phyloP scores from a whole-genome alignment of 2,329 filamentous ascomycete genomes.

The Tympanopsis confertula region DNA sequence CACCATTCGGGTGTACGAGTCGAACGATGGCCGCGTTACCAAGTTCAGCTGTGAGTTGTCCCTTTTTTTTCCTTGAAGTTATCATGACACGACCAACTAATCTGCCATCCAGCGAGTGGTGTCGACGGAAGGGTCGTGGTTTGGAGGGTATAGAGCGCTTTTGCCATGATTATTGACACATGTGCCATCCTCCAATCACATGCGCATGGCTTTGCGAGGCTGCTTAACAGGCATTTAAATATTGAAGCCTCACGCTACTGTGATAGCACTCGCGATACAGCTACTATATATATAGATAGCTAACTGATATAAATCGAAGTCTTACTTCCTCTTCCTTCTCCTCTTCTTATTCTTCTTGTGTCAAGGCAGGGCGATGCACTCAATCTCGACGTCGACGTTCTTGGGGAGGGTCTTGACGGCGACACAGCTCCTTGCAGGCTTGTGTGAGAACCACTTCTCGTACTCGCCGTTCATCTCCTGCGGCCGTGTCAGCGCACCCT shows the following conservation, averaged over 20 bases:
- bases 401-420: slow-evolving; percentile 82
- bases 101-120: slow-evolving; percentile 50
- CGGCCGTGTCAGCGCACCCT: no score
- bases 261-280: no score
- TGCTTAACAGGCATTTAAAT: no score
- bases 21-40: slow-evolving; percentile 47
- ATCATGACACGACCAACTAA: slow-evolving; percentile 10
- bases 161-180: slow-evolving; percentile 4
- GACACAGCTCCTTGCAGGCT: slow-evolving; percentile 80
- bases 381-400: slow-evolving; percentile 79
- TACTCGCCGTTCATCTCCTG: slow-evolving; percentile 76
- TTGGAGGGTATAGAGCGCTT: slow-evolving; percentile 48
- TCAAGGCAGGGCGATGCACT: slow-evolving; percentile 67
- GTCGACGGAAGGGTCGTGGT: slow-evolving; percentile 75
- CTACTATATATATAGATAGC: no score
- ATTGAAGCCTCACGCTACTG: no score
- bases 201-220: no score
- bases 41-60: slow-evolving; percentile 75
- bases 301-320: no score
- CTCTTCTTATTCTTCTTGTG: no score
- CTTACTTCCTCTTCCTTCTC: no score
- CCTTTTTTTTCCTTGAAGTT: slow-evolving; percentile 1
- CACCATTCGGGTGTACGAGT: slow-evolving; percentile 68
- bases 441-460: slow-evolving; percentile 70
- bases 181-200: no score